Conservation (phyloP, 225 moss, liverwort and hornwort species). For the Takakia lepidozioides region DNA sequence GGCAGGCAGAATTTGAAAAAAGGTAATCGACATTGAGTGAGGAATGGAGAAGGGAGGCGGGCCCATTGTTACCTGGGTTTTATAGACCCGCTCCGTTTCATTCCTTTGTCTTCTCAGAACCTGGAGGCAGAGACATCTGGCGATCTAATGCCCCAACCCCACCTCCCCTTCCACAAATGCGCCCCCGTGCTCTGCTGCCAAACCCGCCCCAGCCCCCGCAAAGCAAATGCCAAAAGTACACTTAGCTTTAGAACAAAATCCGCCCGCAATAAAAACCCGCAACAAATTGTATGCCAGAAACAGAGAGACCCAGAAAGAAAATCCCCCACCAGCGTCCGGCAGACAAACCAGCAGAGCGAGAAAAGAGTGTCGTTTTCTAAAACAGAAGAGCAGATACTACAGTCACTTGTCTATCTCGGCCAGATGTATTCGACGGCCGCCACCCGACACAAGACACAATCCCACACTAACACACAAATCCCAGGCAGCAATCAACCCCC, state of each 20-base stretch:
- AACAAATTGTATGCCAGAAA: too few species aligned
- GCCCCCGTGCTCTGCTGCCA: background rate
- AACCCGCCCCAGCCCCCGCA: background rate
- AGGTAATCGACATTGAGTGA: too few species aligned
- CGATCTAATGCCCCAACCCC: background rate
- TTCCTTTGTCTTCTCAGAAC: slow-evolving; percentile 12
- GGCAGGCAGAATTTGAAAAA: too few species aligned
- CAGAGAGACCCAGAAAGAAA: background rate
- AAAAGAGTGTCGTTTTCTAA: background rate
- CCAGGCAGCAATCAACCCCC: slow-evolving; percentile 5
- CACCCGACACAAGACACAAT: background rate
- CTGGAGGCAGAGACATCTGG: slow-evolving; percentile 6
- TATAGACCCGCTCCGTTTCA: slow-evolving; percentile 40
- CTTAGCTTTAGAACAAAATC: too few species aligned
- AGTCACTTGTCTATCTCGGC: slow-evolving; percentile 1
- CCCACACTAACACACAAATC: slow-evolving; percentile 1
- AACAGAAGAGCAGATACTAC: background rate
- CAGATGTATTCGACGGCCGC: background rate
- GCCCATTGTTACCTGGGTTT: slow-evolving; percentile 30
- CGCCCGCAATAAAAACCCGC: too few species aligned
- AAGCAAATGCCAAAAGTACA: background rate
- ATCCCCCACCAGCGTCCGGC: background rate
- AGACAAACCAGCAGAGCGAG: background rate
- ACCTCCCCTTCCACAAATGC: background rate
- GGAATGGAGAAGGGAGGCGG: background rate